Conservation (phyloP, 2,329 filamentous ascomycete genomes). For the Cladosporium sp. region DNA sequence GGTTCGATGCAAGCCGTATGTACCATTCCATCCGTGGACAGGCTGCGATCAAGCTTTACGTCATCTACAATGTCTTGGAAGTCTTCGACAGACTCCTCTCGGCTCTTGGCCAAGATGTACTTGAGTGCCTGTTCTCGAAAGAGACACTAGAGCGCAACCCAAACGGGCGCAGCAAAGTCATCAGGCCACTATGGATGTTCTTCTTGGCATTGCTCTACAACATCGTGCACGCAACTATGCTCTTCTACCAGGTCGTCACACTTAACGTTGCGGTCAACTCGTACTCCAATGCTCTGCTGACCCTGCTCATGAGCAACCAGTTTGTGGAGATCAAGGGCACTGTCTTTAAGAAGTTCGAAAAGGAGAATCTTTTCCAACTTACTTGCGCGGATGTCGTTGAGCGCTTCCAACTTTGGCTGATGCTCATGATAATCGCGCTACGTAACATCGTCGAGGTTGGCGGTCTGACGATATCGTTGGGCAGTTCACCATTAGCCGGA, state of each 20-base stretch:
- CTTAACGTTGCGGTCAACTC: conserved; percentile 98
- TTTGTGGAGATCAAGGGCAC: conserved; percentile 99
- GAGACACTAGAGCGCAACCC: conserved; percentile 87
- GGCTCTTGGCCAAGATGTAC: conserved; percentile 89
- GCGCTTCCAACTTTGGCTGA: conserved; percentile 95
- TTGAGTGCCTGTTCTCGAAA: conserved; percentile 91
- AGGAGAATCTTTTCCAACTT: conserved; percentile 94
- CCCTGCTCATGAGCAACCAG: conserved; percentile 91
- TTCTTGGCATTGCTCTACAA: conserved; percentile 83
- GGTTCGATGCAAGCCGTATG: conserved; percentile 92
- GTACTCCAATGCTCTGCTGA: conserved; percentile 93
- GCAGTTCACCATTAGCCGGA: conserved; percentile 25
- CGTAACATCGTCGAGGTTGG: conserved; percentile 96
- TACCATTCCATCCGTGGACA: conserved; percentile 97
- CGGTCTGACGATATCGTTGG: conserved; percentile 62
- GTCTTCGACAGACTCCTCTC: conserved; percentile 86
- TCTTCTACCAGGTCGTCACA: conserved; percentile 98
- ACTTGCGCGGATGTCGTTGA: conserved; percentile 97
- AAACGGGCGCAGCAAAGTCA: conserved; percentile 85
- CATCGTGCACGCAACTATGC: conserved; percentile 77
- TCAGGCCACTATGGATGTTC: conserved; percentile 90
- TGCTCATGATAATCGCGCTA: conserved; percentile 93
- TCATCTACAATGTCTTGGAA: conserved; percentile 97
- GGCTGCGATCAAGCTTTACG: conserved; percentile 95
- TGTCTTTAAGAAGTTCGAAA: conserved; percentile 98